A percentile compares a stretch with the other conserved stretches of the same genome.
phyloP scores from a whole-genome alignment of 805 yeast species.

The Sugiyamaella valdiviana region DNA sequence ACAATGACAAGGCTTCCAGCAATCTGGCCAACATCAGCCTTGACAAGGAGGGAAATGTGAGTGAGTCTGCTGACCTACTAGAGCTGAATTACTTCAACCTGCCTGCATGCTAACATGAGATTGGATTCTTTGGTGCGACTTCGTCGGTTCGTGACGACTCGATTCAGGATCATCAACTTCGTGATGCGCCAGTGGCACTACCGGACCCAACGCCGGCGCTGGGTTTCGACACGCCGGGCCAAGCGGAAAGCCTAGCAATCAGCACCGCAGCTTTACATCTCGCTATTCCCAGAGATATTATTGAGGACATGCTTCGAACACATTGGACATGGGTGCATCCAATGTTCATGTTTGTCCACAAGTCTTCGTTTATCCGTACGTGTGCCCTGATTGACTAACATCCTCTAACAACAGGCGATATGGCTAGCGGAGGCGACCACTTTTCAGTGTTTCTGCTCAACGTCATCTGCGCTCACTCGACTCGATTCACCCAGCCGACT shows the following conservation, averaged over 20 bases:
- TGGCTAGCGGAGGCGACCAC: slow-evolving; percentile 1
- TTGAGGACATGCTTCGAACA: slow-evolving; percentile 1
- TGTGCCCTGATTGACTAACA: not conserved
- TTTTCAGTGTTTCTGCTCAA: slow-evolving; percentile 2
- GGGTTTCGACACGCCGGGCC: not conserved
- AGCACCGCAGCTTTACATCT: slow-evolving; percentile 1
- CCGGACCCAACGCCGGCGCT: not conserved
- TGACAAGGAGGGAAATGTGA: slow-evolving; percentile 4
- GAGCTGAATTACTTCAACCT: too few relatives aligned
- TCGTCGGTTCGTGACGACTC: slow-evolving; percentile 3
- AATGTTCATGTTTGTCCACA: slow-evolving; percentile 5
- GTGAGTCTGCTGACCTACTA: too few relatives aligned
- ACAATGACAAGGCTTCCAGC: not conserved
- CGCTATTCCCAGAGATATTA: slow-evolving; percentile 1
- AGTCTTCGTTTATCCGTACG: slow-evolving; percentile 3
- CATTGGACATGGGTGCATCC: slow-evolving; percentile 7
- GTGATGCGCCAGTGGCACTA: not conserved
- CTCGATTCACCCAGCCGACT: not conserved
- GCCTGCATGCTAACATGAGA: slow-evolving; percentile 3
- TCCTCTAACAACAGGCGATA: not conserved
- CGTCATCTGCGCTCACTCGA: slow-evolving; percentile 3
- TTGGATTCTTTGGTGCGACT: slow-evolving; percentile 4
- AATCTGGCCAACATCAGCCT: slow-evolving; percentile 1
- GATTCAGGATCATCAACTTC: not conserved
- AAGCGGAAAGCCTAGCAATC: slow-evolving; percentile 1